Evolutionary conservation across 441 rosid species (phyloP), one percentile per base, ranked within the genome.

Genomic region (Capsella rubella): DNA sequence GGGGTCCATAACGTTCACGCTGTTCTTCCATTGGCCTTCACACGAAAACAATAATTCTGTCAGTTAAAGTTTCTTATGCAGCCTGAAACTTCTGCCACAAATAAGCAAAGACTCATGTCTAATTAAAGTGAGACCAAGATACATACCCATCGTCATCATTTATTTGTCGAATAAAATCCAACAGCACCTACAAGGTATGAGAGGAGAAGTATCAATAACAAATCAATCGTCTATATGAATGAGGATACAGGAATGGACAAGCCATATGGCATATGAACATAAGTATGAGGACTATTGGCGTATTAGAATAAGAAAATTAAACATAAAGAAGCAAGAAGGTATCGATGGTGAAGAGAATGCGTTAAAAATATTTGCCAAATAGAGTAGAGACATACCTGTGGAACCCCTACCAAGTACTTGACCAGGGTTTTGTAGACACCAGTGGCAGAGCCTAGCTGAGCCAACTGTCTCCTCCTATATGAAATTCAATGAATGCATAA

Each of bases 11-110:
- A 58, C 98, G 93, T 46, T 89, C 88, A 28, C 98, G 84, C 69
- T 95, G 99, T 86, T 89, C 99, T 88, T 95, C 99, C 99, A 95
- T 95, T 67, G 99, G 99, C 85, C 99, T 95, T 75, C 54, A 69
- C 51, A 78, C 29, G 31, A 74, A 40, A 83, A 71, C 16, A 76
- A 28, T 10, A 52, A 52, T 39, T 64, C 13, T 69, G 8, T 80
- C 56, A 70, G 72, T 67, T 43, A 55, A 45, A 64, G 43, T 58
- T 65, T 51, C 37, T 12, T 49, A 77, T 11, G 58, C 54, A 69
- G 31, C 34, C 49, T 58, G 61, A 67, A 54, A 61, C 5, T 54
- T 53, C 51, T 64, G 57, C 78, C 53, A 47, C 46, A 13, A 21
- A 58, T 16, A 40, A 39, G 55, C 46, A 57, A 50, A 58, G 63